Evolutionary conservation across 2,329 filamentous ascomycete genomes (phyloP), one percentile per base, ranked within the genome.

Genomic region (Ceratocystiopsis minuta): DNA sequence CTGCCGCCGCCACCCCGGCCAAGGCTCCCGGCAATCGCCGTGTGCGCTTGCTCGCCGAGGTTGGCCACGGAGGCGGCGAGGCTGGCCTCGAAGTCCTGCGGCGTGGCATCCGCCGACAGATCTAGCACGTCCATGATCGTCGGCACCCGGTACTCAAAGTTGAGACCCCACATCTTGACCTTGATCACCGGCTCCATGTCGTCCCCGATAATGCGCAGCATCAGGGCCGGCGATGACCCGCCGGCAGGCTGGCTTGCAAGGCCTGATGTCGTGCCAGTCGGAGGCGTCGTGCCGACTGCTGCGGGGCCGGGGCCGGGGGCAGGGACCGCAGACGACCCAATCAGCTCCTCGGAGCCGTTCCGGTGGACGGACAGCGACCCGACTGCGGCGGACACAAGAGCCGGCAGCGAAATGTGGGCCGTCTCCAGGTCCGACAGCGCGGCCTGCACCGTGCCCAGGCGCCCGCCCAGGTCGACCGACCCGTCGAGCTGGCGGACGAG

Each of bases 161-260:
- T 79, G 5, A 93, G 51, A 46, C 93, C 86, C 57, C 81, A 82
- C 36, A 96, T 62, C 55, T 93, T 92, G 44, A 95, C 58, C 56
- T 92, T 94, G 49, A 95, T 66, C 7, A 84, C 77, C 0, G 92
- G 88, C 48, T 96, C 88, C 61, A 92, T 83, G 55, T 96, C 88
- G 55, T 96, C 87, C 0, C 85, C 85, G 49, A 98, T 82, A 62
- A 94, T 81, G 39, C 90, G 74, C 45, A 82, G 74, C 78, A 93
- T 94, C 41, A 96, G 57, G 48, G 87, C 83, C 1, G 72, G 61
- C 3, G 41, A 45, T 10, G 39, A 36, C 0, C 39, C 35, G 14
- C 34, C 31, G 2, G 36, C 20, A 20, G 20, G 20, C 20, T 20
- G 20, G 7, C n/a, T n/a, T 20, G 20, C 20, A 20, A 4, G 4